Base-by-base conservation (phyloP, 305 asterid genomes). In the Plantago lanceolata region DNA sequence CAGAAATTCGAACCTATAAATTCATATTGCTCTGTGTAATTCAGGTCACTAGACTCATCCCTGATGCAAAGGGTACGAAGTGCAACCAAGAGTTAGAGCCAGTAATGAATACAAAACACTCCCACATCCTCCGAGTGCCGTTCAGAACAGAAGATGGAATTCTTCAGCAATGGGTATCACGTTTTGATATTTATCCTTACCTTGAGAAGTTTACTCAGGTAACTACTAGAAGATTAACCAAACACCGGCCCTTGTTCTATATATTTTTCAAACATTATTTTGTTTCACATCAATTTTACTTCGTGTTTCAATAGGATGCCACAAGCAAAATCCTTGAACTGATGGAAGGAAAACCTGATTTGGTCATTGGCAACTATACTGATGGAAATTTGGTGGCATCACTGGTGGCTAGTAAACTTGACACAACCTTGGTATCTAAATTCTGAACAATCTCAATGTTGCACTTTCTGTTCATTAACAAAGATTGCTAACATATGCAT, bases 321-420 rank as follows among this genome's bases (percentile, higher is more conserved):
- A 16, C 85, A 3, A 68, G 61, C 55, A 89, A 87, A 73, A 84
- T 92, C 64, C 29, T 81, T 3, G 95, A 85, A 73, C 61, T 82
- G 47, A 84, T 91, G 96, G 96, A 91, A 69, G 95, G 93, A 54
- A 91, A 89, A 70, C 98, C 96, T 43, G 96, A 91, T 77, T 76
- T 91, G n/a, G 82, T 91, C 6, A 67, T 91, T 21, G 98, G 96
- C 3, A 91, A 91, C 81, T 91, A 91, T 51, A 81, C 89, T 9
- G 98, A 89, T 66, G 98, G 98, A 72, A 91, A 91, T 79, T 68
- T 91, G 66, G 98, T 89, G 76, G 98, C 96, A 8, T 79, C 98
- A 17, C 89, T 91, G 37, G 73, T 82, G 96, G 96, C 98, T 57
- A 89, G 78, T 63, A 91, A 91, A 78, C 95, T 91, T 18, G 95